phyloP scores from a whole-genome alignment of 331 rosid species.

The Stylosanthes scabra region DNA sequence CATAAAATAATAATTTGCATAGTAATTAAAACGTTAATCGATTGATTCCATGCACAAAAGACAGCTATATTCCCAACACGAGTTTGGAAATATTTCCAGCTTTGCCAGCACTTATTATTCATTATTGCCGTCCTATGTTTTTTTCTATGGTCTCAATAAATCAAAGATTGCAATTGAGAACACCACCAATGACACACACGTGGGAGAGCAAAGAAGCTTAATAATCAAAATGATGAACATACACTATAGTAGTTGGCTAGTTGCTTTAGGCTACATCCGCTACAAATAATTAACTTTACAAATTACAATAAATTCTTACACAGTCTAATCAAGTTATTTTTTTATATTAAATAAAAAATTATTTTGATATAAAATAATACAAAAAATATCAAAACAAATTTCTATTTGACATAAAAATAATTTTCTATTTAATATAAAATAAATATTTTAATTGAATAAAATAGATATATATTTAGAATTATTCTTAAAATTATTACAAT shows the following conservation, averaged over 20 bases:
- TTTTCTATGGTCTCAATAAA: conserved; percentile 22
- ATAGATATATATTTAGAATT: no score
- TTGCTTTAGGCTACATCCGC: conserved; percentile 7
- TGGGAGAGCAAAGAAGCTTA: conserved; percentile 45
- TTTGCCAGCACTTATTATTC: conserved; percentile 62
- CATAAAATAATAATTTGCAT: conserved; percentile 12
- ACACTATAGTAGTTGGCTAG: neutral
- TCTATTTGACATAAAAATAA: no score
- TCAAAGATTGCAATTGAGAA: conserved; percentile 50
- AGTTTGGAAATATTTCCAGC: conserved; percentile 39
- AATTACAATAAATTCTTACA: no score
- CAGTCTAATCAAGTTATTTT: no score
- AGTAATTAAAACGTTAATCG: neutral
- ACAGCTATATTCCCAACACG: conserved; percentile 28
- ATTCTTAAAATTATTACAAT: no score
- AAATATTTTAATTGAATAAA: no score
- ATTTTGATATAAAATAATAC: no score
- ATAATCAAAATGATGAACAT: neutral
- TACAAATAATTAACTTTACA: conserved; percentile 1
- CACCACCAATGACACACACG: conserved; percentile 46
- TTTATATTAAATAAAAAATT: no score
- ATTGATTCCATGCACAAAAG: conserved; percentile 19
- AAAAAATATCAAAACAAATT: no score
- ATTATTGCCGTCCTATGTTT: conserved; percentile 45
- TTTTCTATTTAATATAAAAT: no score